Conservation (phyloP, 371 early-diverging fungal species). For the Apophysomyces trapeziformis region DNA sequence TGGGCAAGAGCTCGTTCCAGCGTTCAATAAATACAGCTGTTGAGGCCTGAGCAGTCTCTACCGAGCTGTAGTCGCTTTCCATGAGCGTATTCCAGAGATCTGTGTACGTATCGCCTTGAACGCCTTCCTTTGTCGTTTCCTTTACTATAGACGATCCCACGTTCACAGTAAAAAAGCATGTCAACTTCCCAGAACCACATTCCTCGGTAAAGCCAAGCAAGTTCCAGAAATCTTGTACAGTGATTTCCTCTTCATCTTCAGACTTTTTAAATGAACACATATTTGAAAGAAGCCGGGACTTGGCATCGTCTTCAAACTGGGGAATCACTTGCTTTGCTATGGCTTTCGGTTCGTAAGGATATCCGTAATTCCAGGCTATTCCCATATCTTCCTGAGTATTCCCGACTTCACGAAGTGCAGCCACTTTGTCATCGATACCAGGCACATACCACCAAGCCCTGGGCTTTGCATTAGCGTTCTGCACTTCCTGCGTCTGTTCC, state of each 20-base stretch:
- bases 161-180: slow-evolving; percentile 61
- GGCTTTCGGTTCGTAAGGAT: slow-evolving; percentile 52
- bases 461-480: neutral
- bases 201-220: slow-evolving; percentile 75
- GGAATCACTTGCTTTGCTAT: slow-evolving; percentile 62
- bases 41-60: neutral
- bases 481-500: neutral
- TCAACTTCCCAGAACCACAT: slow-evolving; percentile 71
- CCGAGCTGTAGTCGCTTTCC: slow-evolving; percentile 1
- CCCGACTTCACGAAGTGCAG: slow-evolving; percentile 41
- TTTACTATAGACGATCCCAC: neutral
- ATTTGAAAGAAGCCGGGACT: slow-evolving; percentile 55
- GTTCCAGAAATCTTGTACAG: slow-evolving; percentile 67
- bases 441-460: slow-evolving; percentile 67
- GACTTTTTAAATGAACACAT: slow-evolving; percentile 13
- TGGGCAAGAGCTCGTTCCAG: neutral
- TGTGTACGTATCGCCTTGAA: neutral
- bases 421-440: slow-evolving; percentile 53
- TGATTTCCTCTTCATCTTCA: slow-evolving; percentile 31
- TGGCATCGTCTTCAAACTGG: slow-evolving; percentile 83
- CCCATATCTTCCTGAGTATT: slow-evolving; percentile 18
- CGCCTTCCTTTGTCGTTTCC: slow-evolving; percentile 3
- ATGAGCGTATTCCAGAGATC: neutral
- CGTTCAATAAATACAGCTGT: slow-evolving; percentile 1
- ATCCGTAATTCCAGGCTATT: slow-evolving; percentile 64